These are phyloP conservation scores for Cercophora sp. DNA, from an alignment of 495 filamentous ascomycete species.

Conservation along the genomic window DNA sequence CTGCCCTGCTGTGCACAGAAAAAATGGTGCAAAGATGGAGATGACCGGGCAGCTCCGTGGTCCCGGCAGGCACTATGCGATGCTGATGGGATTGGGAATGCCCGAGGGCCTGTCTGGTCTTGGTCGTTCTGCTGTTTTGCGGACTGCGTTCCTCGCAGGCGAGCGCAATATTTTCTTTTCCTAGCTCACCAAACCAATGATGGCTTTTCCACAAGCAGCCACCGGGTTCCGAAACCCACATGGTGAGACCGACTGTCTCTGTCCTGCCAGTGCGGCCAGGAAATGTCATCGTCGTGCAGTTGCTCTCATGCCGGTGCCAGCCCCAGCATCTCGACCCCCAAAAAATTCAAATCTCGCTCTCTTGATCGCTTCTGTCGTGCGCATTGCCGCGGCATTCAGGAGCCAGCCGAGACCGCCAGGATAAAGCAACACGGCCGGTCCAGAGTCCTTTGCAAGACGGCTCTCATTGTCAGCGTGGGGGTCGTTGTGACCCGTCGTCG, in stretches of 20 bases:
- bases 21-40: too few species aligned
- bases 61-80: neutral
- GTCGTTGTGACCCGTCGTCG: too few species aligned
- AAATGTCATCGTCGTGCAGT: conserved; percentile 7
- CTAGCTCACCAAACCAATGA: conserved; percentile 10
- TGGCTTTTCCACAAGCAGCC: neutral
- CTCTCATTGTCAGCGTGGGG: conserved; percentile 12
- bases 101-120: too few species aligned
- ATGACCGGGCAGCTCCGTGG: too few species aligned
- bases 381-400: conserved; percentile 19
- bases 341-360: conserved; percentile 7
- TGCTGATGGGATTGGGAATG: neutral
- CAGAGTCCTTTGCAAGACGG: conserved; percentile 12
- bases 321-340: neutral
- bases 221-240: conserved; percentile 11
- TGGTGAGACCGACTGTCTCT: conserved; percentile 7
- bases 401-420: conserved; percentile 17
- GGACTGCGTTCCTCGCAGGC: conserved; percentile 12
- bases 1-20: too few species aligned
- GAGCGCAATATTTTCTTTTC: conserved; percentile 13
- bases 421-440: conserved; percentile 20
- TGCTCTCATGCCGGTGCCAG: neutral
- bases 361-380: neutral
- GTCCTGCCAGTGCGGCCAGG: conserved; percentile 3
- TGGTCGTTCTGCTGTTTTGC: conserved; percentile 13